These are phyloP conservation scores for Panaeolus papilionaceus DNA, from an alignment of 768 basidiomycete genomes.

Conservation along the genomic window DNA sequence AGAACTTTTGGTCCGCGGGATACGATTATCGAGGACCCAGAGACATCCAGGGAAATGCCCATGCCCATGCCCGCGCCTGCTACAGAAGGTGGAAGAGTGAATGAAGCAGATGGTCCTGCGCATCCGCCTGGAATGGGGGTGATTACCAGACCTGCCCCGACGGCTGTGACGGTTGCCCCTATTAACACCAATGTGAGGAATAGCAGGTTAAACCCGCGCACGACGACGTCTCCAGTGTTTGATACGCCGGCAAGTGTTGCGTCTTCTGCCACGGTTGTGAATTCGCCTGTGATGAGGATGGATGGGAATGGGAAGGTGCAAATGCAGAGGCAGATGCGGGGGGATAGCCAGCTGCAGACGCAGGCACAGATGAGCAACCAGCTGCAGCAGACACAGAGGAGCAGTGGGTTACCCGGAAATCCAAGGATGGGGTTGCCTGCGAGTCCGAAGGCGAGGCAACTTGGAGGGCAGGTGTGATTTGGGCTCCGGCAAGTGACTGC, in stretches of 20 bases:
- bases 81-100: no score
- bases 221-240: not conserved
- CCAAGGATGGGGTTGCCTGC: not conserved
- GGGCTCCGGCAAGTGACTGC: no score
- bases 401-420: not conserved
- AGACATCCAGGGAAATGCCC: not conserved
- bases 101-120: no score
- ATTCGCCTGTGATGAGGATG: no score
- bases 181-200: not conserved
- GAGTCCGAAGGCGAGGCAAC: not conserved
- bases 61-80: no score
- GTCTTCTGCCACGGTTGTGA: not conserved
- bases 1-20: not conserved
- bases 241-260: not conserved
- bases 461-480: not conserved
- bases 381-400: no score
- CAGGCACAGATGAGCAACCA: no score
- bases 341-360: no score
- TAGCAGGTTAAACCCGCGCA: not conserved
- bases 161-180: no score
- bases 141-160: not conserved
- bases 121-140: not conserved
- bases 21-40: not conserved
- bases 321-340: no score
- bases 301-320: no score